Conservation (phyloP, 306 rosid genomes). For the Alnus rubra region DNA sequence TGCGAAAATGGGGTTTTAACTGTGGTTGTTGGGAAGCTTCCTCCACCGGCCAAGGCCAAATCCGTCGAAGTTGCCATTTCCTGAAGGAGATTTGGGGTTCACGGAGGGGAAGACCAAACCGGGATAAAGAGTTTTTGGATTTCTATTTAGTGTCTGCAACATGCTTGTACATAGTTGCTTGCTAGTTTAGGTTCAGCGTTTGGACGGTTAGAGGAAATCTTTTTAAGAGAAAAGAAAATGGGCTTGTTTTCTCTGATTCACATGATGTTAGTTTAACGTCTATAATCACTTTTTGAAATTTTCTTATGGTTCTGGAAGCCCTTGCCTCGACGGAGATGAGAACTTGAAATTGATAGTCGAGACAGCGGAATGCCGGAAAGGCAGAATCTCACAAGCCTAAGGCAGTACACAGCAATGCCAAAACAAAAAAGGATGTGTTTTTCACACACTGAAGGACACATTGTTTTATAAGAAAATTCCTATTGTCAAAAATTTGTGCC, state of each 20-base stretch:
- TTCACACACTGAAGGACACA: no score
- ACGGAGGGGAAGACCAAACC: not conserved
- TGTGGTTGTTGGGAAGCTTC: conserved; percentile 59
- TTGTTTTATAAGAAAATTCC: no score
- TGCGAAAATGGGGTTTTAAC: conserved; percentile 65
- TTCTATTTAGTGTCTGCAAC: not conserved
- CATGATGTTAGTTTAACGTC: not conserved
- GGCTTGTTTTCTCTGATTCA: not conserved
- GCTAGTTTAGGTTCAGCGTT: not conserved
- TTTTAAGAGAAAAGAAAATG: not conserved
- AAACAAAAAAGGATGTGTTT: no score
- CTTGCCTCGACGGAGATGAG: not conserved
- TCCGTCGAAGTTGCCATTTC: conserved; percentile 52
- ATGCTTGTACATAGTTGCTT: not conserved
- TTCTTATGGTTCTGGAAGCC: not conserved
- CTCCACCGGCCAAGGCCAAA: conserved; percentile 62
- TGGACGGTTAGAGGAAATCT: not conserved
- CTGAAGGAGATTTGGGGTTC: conserved; percentile 1
- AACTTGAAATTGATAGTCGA: no score
- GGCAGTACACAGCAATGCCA: no score
- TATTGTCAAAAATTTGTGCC: no score
- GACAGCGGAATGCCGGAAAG: no score
- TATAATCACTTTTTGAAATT: not conserved
- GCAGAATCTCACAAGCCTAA: no score
- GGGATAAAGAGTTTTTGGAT: not conserved